Evolutionary conservation across 345 rosid genomes (phyloP).

Genomic region (Lepidium sativum): DNA sequence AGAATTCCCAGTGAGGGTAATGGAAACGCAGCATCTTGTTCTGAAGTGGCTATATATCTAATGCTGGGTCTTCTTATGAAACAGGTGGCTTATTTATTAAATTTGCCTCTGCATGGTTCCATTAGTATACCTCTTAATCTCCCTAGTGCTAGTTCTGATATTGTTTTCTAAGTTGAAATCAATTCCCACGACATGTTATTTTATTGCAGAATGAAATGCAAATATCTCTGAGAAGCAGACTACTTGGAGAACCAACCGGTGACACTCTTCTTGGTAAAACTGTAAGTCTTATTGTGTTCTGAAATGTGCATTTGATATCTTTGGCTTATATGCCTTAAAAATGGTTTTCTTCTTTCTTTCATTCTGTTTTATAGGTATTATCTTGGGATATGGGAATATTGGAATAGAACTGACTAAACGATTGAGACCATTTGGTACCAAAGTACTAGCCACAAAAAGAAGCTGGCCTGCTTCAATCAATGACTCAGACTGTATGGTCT

Average conservation of each 20-base stretch:
- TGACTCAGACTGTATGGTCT: slow-evolving; percentile 34
- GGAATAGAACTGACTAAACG: slow-evolving; percentile 84
- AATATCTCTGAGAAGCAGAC: slow-evolving; percentile 48
- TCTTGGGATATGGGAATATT: slow-evolving; percentile 86
- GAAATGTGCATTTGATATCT: not conserved
- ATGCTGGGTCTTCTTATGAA: slow-evolving; percentile 76
- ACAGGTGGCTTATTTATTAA: slow-evolving; percentile 43
- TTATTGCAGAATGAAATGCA: slow-evolving; percentile 58
- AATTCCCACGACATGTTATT: not conserved
- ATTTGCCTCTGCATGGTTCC: not conserved
- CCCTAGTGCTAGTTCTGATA: not conserved
- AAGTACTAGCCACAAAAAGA: slow-evolving; percentile 75
- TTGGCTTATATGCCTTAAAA: not conserved
- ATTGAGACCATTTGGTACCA: slow-evolving; percentile 67
- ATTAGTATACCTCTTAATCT: not conserved
- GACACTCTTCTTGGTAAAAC: slow-evolving; percentile 75
- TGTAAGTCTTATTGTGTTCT: slow-evolving; percentile 33
- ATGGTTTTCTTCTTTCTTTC: not conserved
- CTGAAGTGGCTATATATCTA: slow-evolving; percentile 80
- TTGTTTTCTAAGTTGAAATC: not conserved
- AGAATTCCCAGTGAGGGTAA: slow-evolving; percentile 65
- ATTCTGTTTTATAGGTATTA: slow-evolving; percentile 41
- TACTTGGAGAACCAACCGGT: slow-evolving; percentile 72
- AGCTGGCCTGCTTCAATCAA: slow-evolving; percentile 42
- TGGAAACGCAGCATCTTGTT: slow-evolving; percentile 83